Base-by-base conservation (phyloP, 148 eudicot species). In the Pouteria glomerata region DNA sequence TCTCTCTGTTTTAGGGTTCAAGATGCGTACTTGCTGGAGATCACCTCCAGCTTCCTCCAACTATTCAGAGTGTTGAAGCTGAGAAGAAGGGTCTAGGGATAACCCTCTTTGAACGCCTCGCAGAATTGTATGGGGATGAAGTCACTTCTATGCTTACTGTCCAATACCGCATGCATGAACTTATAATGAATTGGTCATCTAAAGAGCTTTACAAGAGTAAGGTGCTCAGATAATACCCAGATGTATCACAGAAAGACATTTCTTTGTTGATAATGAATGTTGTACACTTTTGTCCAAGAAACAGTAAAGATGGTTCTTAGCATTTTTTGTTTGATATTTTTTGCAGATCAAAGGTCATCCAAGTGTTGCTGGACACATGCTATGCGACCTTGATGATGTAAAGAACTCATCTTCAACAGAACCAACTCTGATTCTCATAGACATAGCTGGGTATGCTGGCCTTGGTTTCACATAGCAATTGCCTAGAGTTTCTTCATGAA, bases 161-260 rank as follows among this genome's bases (percentile, higher is more conserved):
- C 72, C 98, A 95, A 79, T 95, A 95, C 81, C 93, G 98, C 64
- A 95, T 95, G 98, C 98, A 95, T 72, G 93, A 89, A 78, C 97
- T 81, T 57, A 84, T 95, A 33, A 95, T 95, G 98, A 79, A 83
- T 44, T 95, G 98, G 98, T 91, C 98, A 56, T 95, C 98, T 48
- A 81, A 83, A 71, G 98, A 95, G 83, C 93, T 95, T 39, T 91
- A 95, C 68, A 63, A 85, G 70, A 84, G 88, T 79, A 95, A 95
- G 97, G 98, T 91, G 77, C 79, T 80, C 55, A 44, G 33, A 18
- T 44, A 14, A 12, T 60, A 39, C 42, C 66, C 11, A 1, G 19
- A 56, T 45, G 24, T 30, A 57, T 56, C n/a, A 30, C 29, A 55
- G 6, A 41, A 12, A 29, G n/a, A 27, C 53, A 16, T 51, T 48